These are phyloP conservation scores for Monosporascus ibericus DNA, from an alignment of 2,329 filamentous ascomycete genomes.

Conservation along the genomic window DNA sequence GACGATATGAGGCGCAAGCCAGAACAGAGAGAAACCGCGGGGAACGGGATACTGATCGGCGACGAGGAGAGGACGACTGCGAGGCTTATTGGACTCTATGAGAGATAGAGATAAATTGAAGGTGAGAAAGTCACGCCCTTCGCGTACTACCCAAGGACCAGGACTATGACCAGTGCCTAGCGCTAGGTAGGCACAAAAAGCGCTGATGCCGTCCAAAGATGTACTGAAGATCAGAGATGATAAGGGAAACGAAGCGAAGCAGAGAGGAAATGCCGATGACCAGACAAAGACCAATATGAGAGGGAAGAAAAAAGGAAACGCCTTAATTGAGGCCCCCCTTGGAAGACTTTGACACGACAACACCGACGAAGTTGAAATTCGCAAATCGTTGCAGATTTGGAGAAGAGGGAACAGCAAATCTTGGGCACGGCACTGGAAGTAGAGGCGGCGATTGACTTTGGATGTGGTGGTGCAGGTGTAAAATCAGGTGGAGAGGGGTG, in stretches of 20 bases:
- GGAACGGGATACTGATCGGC: slow-evolving; percentile 14
- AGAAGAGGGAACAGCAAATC: slow-evolving; percentile 1
- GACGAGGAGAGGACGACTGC: slow-evolving; percentile 11
- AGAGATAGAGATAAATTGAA: slow-evolving; percentile 12
- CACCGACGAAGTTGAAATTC: slow-evolving; percentile 6
- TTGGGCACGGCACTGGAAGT: neutral
- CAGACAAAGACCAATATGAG: slow-evolving; percentile 14
- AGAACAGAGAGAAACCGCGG: slow-evolving; percentile 11
- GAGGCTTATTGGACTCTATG: slow-evolving; percentile 14
- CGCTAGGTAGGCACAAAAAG: neutral
- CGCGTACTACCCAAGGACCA: slow-evolving; percentile 10
- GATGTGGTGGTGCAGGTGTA: neutral
- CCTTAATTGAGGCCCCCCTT: slow-evolving; percentile 8
- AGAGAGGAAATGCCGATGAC: slow-evolving; percentile 10
- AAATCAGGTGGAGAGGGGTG: neutral
- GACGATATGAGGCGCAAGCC: slow-evolving; percentile 12
- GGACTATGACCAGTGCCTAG: slow-evolving; percentile 7
- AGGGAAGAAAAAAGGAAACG: slow-evolving; percentile 18
- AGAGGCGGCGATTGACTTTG: slow-evolving; percentile 1
- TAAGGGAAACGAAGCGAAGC: slow-evolving; percentile 11
- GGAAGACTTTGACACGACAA: slow-evolving; percentile 5
- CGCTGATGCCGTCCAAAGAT: neutral
- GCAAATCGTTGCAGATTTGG: neutral
- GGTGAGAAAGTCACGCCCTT: slow-evolving; percentile 10
- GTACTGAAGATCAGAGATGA: slow-evolving; percentile 2